A percentile compares a stretch with the other conserved stretches of the same genome.
Evolutionary conservation across 164 flowering plant genomes (phyloP).

Genomic region (Santalum album): DNA sequence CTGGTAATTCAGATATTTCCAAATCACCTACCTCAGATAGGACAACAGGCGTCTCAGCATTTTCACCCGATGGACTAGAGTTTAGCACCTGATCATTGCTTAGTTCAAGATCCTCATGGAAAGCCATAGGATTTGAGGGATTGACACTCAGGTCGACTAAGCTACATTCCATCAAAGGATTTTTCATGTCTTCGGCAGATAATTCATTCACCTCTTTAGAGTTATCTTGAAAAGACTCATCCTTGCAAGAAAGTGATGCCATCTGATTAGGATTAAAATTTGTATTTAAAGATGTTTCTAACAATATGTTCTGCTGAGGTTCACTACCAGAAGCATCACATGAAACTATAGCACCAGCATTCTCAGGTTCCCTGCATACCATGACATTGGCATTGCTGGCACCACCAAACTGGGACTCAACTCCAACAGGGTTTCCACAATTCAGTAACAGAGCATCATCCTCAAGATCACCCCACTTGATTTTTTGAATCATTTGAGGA

Average conservation of each 20-base stretch:
- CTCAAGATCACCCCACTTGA: slow-evolving; percentile 76
- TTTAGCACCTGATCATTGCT: slow-evolving; percentile 2
- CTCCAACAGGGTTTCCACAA: slow-evolving; percentile 17
- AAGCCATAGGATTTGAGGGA: slow-evolving; percentile 14
- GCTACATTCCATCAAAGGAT: slow-evolving; percentile 15
- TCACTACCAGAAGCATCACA: slow-evolving; percentile 16
- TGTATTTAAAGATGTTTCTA: slow-evolving; percentile 7
- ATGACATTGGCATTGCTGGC: slow-evolving; percentile 20
- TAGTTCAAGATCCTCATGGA: slow-evolving; percentile 12
- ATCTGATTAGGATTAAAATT: slow-evolving; percentile 10
- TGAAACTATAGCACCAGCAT: slow-evolving; percentile 12
- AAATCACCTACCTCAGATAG: slow-evolving; percentile 18
- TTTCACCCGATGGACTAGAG: slow-evolving; percentile 12
- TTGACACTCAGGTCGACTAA: slow-evolving; percentile 10
- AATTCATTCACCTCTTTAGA: slow-evolving; percentile 24
- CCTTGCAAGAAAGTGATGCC: slow-evolving; percentile 7
- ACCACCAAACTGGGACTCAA: slow-evolving; percentile 30
- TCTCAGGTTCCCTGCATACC: slow-evolving; percentile 14
- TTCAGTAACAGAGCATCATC: slow-evolving; percentile 33
- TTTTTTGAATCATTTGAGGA: slow-evolving; percentile 29
- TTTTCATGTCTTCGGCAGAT: slow-evolving; percentile 19
- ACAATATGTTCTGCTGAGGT: slow-evolving; percentile 20
- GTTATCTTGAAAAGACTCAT: slow-evolving; percentile 15
- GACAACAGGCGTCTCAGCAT: slow-evolving; percentile 11
- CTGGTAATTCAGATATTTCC: slow-evolving; percentile 17